Conservation (phyloP, 805 yeast species). For the Yamadazyma paraphyllophila region DNA sequence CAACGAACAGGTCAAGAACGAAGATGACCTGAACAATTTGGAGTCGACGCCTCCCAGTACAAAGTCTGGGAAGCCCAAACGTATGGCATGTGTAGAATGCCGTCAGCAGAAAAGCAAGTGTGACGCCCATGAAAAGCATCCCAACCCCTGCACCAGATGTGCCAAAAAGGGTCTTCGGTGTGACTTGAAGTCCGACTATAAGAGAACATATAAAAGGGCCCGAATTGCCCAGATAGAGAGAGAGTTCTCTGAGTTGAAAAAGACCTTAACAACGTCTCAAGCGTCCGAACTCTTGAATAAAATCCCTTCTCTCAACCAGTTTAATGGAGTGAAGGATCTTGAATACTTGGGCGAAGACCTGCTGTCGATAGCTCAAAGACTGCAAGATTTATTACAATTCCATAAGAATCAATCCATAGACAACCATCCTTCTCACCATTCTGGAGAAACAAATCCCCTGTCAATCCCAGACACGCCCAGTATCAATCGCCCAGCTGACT, state of each 20-base stretch:
- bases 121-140: constrained; percentile 75
- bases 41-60: not conserved
- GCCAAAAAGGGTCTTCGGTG: constrained; percentile 66
- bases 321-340: not conserved
- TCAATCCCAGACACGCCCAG: constrained; percentile 33
- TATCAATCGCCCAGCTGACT: constrained; percentile 14
- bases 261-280: constrained; percentile 41
- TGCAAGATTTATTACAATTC: not conserved
- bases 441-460: constrained; percentile 15
- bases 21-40: constrained; percentile 6
- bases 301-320: constrained; percentile 23
- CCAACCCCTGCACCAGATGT: constrained; percentile 83
- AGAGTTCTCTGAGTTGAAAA: constrained; percentile 69
- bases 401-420: not conserved
- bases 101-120: constrained; percentile 93
- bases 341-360: not conserved
- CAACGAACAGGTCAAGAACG: constrained; percentile 22
- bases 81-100: constrained; percentile 92
- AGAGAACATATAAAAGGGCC: constrained; percentile 87
- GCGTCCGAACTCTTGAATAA: constrained; percentile 29
- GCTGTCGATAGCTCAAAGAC: not conserved
- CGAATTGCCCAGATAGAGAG: constrained; percentile 79
- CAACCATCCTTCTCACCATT: constrained; percentile 5
- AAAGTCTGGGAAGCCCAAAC: constrained; percentile 34
- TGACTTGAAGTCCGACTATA: constrained; percentile 73